phyloP scores from a whole-genome alignment of 352 stramenopile species.

The Phytophthora uliginosa region DNA sequence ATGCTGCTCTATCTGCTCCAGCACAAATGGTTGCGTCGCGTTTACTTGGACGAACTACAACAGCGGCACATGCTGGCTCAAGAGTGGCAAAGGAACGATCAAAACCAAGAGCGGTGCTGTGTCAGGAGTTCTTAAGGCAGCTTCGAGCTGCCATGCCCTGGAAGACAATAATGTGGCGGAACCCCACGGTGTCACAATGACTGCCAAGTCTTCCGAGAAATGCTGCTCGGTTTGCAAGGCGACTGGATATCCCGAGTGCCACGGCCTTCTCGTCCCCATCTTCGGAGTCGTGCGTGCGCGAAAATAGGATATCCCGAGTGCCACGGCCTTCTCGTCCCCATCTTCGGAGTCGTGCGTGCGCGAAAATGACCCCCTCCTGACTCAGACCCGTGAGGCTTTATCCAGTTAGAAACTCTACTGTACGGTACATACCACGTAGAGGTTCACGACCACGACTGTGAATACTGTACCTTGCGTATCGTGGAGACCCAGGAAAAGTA shows the following conservation, averaged over 20 bases:
- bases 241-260: background rate
- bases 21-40: constrained; percentile 36
- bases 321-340: background rate
- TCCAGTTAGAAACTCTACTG: too few species aligned
- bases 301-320: background rate
- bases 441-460: too few species aligned
- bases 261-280: background rate
- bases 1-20: constrained; percentile 50
- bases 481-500: too few species aligned
- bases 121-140: constrained; percentile 27
- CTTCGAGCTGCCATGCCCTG: constrained; percentile 19
- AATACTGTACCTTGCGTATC: too few species aligned
- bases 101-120: constrained; percentile 21
- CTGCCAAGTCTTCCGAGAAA: constrained; percentile 30
- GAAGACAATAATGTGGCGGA: constrained; percentile 35
- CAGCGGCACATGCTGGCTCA: constrained; percentile 66
- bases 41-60: constrained; percentile 64
- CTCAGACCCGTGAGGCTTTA: background rate
- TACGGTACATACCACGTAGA: too few species aligned
- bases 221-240: constrained; percentile 48
- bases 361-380: background rate
- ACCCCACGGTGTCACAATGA: constrained; percentile 27
- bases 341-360: background rate
- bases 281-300: background rate
- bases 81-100: constrained; percentile 43